Evolutionary conservation across 2,329 filamentous ascomycete species (phyloP), one percentile per base, ranked within the genome.

Genomic region (Xylaria sp.): DNA sequence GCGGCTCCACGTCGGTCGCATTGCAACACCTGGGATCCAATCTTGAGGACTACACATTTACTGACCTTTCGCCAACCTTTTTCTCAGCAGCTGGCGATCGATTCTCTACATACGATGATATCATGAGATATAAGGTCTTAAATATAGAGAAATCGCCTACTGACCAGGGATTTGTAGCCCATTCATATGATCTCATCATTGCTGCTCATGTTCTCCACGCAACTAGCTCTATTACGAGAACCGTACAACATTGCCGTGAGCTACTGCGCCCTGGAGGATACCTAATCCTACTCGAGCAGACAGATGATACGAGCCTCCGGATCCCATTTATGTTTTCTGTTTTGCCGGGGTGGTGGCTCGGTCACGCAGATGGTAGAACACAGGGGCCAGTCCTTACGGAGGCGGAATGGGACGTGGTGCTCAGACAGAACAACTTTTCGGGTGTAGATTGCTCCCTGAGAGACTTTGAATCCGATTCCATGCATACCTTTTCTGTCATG

Each of bases 191-290:
- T 56, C 25, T 81, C 20, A 64, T 82, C 5, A 71, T 82, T 61
- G 78, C 78, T 3, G 1, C 74, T 69, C 7, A 78, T 25, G 77
- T 79, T 0, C 57, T 81, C 1, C 74, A 78, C 51, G 74, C 76
- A 1, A 78, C 77, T 1, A 34, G 63, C 18, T 41, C 44, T 23
- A 23, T 79, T 5, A 54, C 73, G 61, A 1, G 72, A n/a, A 67
- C 75, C 46, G 6, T 76, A 73, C 8, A 20, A 48, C 25, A 69
- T 20, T 67, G 66, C 46, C 41, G 68, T 12, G 9, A 57, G 13
- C 58, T 82, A 1, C 63, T 82, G 0, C 78, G 76, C 5, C 78
- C 82, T 0, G 80, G 77, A 1, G 83, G 83, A 0, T 78, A 78
- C 32, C 69, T 85, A 6, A 41, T 65, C 6, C 25, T 68, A n/a